A percentile compares a stretch with the other conserved stretches of the same genome.
phyloP scores from a whole-genome alignment of 2,329 filamentous ascomycete genomes.

The Colletotrichum magnum region DNA sequence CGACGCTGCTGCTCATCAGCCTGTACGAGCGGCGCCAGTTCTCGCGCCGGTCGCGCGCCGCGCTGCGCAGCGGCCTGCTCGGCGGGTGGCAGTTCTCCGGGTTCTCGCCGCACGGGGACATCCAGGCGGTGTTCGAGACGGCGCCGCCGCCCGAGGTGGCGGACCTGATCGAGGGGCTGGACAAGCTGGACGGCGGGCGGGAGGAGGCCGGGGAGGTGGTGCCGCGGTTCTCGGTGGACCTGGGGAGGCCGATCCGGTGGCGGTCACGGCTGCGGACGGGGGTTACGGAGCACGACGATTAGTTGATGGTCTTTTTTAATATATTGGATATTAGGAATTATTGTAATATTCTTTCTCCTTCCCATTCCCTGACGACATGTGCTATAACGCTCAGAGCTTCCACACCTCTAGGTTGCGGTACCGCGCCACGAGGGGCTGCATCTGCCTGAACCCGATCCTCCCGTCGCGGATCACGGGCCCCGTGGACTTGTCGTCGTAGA shows the following conservation, averaged over 20 bases:
- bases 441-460: constrained; percentile 49
- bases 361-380: not conserved
- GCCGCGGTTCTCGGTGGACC: constrained; percentile 8
- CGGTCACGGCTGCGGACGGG: constrained; percentile 13
- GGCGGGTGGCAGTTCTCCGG: constrained; percentile 46
- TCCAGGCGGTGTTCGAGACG: constrained; percentile 72
- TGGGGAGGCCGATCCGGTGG: constrained; percentile 9
- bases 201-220: constrained; percentile 6
- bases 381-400: constrained; percentile 40
- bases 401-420: constrained; percentile 51
- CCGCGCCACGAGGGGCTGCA: constrained; percentile 48
- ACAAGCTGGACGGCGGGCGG: constrained; percentile 23
- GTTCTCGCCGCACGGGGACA: constrained; percentile 70
- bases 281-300: constrained; percentile 30
- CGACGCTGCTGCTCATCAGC: constrained; percentile 72
- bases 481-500: constrained; percentile 47
- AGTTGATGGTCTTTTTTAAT: not conserved
- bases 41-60: constrained; percentile 60
- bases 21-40: constrained; percentile 70
- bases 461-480: constrained; percentile 46
- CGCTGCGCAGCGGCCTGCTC: constrained; percentile 6
- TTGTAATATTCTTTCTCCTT: not conserved
- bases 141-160: constrained; percentile 64
- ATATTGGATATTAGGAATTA: not conserved
- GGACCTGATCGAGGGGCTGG: constrained; percentile 48